These are phyloP conservation scores for Gloeopeniophorella convolvens DNA, from an alignment of 768 basidiomycete genomes.

Conservation along the genomic window DNA sequence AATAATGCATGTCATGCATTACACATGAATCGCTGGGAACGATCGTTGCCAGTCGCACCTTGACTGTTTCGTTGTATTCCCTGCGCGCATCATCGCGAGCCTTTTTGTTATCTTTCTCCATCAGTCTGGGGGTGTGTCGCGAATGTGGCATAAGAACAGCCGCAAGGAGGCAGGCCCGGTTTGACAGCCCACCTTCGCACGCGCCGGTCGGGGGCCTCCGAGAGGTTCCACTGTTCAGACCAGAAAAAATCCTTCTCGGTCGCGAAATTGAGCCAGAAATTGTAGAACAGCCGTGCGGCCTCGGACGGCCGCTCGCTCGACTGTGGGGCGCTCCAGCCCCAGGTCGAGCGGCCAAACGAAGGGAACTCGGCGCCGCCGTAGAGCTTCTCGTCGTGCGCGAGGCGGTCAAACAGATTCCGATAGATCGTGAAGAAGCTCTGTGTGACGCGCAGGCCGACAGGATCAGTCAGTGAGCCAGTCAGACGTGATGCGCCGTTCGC, in stretches of 20 bases:
- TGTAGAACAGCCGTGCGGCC: slow-evolving; percentile 73
- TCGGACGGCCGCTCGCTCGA: slow-evolving; percentile 39
- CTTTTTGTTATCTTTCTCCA: slow-evolving; percentile 97
- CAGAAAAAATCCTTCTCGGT: slow-evolving; percentile 87
- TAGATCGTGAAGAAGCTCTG: slow-evolving; percentile 92
- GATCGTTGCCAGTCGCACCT: slow-evolving; percentile 41
- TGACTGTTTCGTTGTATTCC: slow-evolving; percentile 89
- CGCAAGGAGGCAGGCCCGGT: not conserved
- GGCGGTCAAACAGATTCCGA: slow-evolving; percentile 75
- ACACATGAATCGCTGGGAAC: no score
- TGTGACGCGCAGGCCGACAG: no score
- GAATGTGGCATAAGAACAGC: slow-evolving; percentile 2
- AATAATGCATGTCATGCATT: not conserved
- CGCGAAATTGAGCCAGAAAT: slow-evolving; percentile 77
- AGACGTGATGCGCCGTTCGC: not conserved
- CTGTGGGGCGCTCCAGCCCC: slow-evolving; percentile 58
- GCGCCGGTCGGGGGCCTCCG: slow-evolving; percentile 82
- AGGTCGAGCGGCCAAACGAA: slow-evolving; percentile 73
- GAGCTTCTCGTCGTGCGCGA: slow-evolving; percentile 72
- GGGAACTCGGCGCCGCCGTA: slow-evolving; percentile 52
- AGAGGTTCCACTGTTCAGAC: slow-evolving; percentile 76
- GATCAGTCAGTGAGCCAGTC: no score
- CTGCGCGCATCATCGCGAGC: slow-evolving; percentile 77
- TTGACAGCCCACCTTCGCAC: slow-evolving; percentile 53
- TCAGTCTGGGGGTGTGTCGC: slow-evolving; percentile 48